Evolutionary conservation across 1,284 basidiomycete species (phyloP).

Genomic region (Ceratobasidium sp.): DNA sequence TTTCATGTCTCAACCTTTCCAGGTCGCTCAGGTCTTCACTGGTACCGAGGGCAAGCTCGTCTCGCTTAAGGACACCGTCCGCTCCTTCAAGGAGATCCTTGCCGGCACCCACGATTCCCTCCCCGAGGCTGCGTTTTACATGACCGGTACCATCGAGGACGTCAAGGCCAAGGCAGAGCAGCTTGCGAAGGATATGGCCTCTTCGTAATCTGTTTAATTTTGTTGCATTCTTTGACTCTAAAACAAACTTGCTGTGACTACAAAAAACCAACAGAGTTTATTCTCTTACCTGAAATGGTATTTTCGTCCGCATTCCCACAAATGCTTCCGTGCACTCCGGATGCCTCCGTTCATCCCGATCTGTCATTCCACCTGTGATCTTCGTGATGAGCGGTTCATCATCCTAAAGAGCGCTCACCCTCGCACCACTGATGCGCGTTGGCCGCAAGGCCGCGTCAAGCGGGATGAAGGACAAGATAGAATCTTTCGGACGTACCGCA

Average conservation of each 20-base stretch:
- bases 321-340: neutral
- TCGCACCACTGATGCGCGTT: conserved; percentile 6
- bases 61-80: conserved; percentile 90
- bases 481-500: no score
- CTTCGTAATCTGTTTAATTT: conserved; percentile 34
- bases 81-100: conserved; percentile 97
- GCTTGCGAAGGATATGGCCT: conserved; percentile 88
- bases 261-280: conserved; percentile 34
- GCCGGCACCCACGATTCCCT: conserved; percentile 88
- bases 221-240: neutral
- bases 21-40: conserved; percentile 99
- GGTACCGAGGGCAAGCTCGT: conserved; percentile 98
- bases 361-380: neutral
- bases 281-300: neutral
- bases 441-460: no score
- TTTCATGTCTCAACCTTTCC: conserved; percentile 99
- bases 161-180: conserved; percentile 97
- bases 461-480: no score
- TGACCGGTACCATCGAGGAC: conserved; percentile 93
- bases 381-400: conserved; percentile 18
- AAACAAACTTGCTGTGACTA: conserved; percentile 10
- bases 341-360: neutral
- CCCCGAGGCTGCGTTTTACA: conserved; percentile 96
- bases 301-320: neutral
- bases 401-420: neutral